Base-by-base conservation (phyloP, 2,329 filamentous ascomycete species). In the Ascocoryne sarcoides region DNA sequence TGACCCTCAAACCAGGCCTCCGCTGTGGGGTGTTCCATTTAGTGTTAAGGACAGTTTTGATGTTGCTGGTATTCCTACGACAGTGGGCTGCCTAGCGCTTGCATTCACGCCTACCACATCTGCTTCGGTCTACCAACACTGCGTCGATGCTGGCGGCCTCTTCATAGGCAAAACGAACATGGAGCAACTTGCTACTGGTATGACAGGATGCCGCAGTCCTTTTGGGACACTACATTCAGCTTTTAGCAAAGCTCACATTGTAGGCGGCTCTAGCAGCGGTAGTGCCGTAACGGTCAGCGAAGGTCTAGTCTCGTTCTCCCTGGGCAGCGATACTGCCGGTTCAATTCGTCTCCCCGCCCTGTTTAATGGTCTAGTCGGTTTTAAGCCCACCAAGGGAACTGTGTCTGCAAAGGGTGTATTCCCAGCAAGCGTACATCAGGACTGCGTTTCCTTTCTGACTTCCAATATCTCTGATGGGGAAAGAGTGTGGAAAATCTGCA, bases 111-210 rank as follows among this genome's bases (percentile, higher is more conserved):
- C 74, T 0, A 58, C 60, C n/a, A 53, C 59, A 5, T 69, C 64
- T 12, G 67, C 71, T 1, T 61, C 62, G 4, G 66, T 69, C 1
- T 67, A 73, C 16, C 59, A 68, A 17, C 63, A 62, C 32, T 53
- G 75, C 4, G 59, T 74, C 3, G 60, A 63, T 4, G 66, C 69
- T 10, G 75, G 75, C 5, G 75, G 66, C 1, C 53, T 79, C 3
- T 69, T 73, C 42, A 62, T 79, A 32, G 75, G 75, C 20, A 79
- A 79, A 52, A 65, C 65, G 10, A 73, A 72, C 49, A 65, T 80
- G 39, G 76, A 81, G 52, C 75, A 80, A 55, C 64, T 80, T 3
- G 76, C 75, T 2, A 79, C 75, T 1, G 76, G 76, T 1, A 63
- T 80, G 2, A 72, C 69, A 10, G 76, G 75, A 12, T 73, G 70